A percentile compares a stretch with the other conserved stretches of the same genome.
Conservation (phyloP, 176 grass and related monocot genomes). For the Musa itinerans region DNA sequence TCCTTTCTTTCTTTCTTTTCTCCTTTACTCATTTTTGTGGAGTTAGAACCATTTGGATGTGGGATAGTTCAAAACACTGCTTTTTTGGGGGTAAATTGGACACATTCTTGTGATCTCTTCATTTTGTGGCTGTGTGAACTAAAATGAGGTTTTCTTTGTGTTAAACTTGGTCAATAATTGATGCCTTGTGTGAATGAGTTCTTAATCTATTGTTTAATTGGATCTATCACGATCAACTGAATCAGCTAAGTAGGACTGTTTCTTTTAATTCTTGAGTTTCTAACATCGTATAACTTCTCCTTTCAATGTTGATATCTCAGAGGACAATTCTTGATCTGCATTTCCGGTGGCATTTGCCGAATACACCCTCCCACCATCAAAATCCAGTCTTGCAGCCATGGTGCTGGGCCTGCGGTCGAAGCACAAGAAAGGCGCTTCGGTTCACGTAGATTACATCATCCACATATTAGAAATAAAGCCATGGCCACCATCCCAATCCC, state of each 20-base stretch:
- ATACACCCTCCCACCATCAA: neutral
- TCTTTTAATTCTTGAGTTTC: conserved; percentile 3
- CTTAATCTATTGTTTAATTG: neutral
- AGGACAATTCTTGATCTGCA: neutral
- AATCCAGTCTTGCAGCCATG: conserved; percentile 38
- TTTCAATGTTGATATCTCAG: conserved; percentile 1
- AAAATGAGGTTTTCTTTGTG: neutral
- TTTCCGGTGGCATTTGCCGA: neutral
- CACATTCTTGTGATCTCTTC: neutral
- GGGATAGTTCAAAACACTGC: neutral
- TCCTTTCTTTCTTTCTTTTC: too few species aligned
- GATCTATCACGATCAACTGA: neutral
- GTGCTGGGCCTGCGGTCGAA: conserved; percentile 75
- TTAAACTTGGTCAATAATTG: neutral
- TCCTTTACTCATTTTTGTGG: too few species aligned
- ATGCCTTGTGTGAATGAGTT: neutral
- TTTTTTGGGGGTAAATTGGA: neutral
- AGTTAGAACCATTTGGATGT: too few species aligned
- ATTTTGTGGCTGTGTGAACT: neutral
- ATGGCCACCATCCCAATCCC: conserved; percentile 81
- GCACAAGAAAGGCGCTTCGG: conserved; percentile 49
- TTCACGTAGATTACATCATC: conserved; percentile 78
- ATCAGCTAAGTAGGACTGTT: neutral
- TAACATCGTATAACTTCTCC: neutral
- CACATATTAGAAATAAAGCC: conserved; percentile 87